Percentiles rank a stretch among this genome's conserved stretches.
Conservation (phyloP, 768 basidiomycete species). For the Kwoniella sp. region DNA sequence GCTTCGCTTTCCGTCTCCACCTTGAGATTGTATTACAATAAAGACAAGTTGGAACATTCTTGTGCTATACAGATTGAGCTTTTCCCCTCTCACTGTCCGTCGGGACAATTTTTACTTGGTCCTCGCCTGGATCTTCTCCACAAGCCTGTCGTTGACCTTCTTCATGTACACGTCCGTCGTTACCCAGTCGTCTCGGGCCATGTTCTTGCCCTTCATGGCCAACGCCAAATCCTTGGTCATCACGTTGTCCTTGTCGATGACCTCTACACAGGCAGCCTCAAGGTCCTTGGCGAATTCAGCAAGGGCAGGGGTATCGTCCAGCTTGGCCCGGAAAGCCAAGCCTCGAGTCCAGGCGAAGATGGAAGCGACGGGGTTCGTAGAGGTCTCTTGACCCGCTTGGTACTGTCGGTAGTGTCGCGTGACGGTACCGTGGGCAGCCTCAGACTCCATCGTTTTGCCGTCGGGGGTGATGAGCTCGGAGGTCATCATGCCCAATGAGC, state of each 20-base stretch:
- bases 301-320: constrained; percentile 79
- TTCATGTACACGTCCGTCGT: constrained; percentile 91
- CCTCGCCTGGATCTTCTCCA: constrained; percentile 40
- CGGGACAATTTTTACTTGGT: neutral
- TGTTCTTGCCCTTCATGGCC: constrained; percentile 82
- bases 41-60: neutral
- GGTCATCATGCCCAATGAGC: constrained; percentile 97
- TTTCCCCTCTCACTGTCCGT: neutral
- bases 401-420: constrained; percentile 96
- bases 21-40: neutral
- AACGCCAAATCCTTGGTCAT: constrained; percentile 99
- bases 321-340: constrained; percentile 85
- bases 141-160: constrained; percentile 70
- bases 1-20: neutral
- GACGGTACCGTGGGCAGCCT: constrained; percentile 88
- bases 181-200: constrained; percentile 97
- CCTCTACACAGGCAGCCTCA: constrained; percentile 85
- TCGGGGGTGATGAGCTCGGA: constrained; percentile 93
- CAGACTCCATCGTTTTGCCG: constrained; percentile 86
- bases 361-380: constrained; percentile 96
- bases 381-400: constrained; percentile 96
- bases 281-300: constrained; percentile 73
- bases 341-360: constrained; percentile 99
- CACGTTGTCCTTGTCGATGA: constrained; percentile 82
- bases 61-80: neutral